Percentiles rank a stretch among this genome's conserved stretches.
Evolutionary conservation across 805 yeast genomes (phyloP).

Genomic region (Maudiozyma saulgeensis): DNA sequence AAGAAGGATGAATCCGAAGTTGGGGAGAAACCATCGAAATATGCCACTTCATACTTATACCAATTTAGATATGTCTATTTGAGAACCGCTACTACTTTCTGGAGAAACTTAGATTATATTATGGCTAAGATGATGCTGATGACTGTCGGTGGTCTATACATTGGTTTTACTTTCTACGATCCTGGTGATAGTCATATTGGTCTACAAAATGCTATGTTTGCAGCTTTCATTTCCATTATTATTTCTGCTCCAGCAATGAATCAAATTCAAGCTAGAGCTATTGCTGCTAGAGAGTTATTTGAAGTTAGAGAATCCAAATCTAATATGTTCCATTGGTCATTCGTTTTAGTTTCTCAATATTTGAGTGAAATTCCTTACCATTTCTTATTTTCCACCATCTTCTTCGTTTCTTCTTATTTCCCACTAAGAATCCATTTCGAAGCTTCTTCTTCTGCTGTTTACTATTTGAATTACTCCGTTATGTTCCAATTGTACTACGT

Average conservation of each 20-base stretch:
- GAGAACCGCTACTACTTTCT: slow-evolving; percentile 20
- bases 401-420: slow-evolving; percentile 33
- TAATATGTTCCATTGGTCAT: slow-evolving; percentile 34
- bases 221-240: slow-evolving; percentile 32
- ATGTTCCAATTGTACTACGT: slow-evolving; percentile 40
- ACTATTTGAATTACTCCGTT: slow-evolving; percentile 33
- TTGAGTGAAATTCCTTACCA: slow-evolving; percentile 32
- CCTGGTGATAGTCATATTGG: slow-evolving; percentile 39
- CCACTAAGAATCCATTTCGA: slow-evolving; percentile 28
- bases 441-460: slow-evolving; percentile 38
- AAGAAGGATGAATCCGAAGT: slow-evolving; percentile 6
- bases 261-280: slow-evolving; percentile 32
- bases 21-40: slow-evolving; percentile 10
- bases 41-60: slow-evolving; percentile 16
- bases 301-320: slow-evolving; percentile 35
- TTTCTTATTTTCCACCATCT: slow-evolving; percentile 23
- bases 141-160: slow-evolving; percentile 36
- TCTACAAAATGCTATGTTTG: slow-evolving; percentile 30
- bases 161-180: slow-evolving; percentile 48
- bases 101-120: slow-evolving; percentile 36
- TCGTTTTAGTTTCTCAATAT: slow-evolving; percentile 29
- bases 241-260: slow-evolving; percentile 34
- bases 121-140: slow-evolving; percentile 37
- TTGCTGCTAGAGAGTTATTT: slow-evolving; percentile 31
- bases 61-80: slow-evolving; percentile 31